phyloP scores from a whole-genome alignment of 2,329 filamentous ascomycete species.

The Bimuria novae-zelandiae region DNA sequence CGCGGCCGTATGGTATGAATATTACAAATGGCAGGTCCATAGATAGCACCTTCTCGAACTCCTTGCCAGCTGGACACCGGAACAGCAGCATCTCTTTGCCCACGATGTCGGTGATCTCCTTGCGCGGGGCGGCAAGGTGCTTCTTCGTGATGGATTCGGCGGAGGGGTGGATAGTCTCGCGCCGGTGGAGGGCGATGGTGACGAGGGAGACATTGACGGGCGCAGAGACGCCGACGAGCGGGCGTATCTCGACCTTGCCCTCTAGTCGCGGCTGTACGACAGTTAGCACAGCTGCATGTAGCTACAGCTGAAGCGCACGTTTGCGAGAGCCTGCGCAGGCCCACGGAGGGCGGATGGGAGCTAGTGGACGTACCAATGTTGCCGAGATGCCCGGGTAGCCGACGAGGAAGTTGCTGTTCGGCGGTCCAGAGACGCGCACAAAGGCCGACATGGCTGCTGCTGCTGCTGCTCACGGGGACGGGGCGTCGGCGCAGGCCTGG shows the following conservation, averaged over 20 bases:
- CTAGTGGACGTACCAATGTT: conserved; percentile 74
- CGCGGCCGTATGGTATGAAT: conserved; percentile 93
- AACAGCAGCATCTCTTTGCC: conserved; percentile 95
- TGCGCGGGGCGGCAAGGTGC: conserved; percentile 84
- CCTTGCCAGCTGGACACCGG: conserved; percentile 79
- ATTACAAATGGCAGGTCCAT: conserved; percentile 98
- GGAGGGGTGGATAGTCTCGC: conserved; percentile 94
- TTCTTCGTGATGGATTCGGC: conserved; percentile 94
- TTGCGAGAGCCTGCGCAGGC: not conserved
- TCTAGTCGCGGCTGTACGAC: conserved; percentile 82
- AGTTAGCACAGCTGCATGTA: conserved; percentile 26
- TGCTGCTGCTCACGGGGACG: conserved; percentile 40
- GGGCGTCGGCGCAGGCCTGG: conserved; percentile 43
- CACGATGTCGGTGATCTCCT: conserved; percentile 89
- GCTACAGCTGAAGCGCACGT: conserved; percentile 2
- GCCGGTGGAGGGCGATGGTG: conserved; percentile 88
- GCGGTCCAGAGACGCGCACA: conserved; percentile 95
- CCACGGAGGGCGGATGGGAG: conserved; percentile 5
- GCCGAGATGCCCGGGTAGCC: conserved; percentile 98
- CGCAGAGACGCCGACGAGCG: conserved; percentile 80
- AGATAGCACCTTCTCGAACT: conserved; percentile 84
- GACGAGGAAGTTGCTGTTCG: conserved; percentile 95
- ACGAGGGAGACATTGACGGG: conserved; percentile 91
- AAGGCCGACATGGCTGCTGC: conserved; percentile 72
- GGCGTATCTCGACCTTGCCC: conserved; percentile 95